phyloP scores from a whole-genome alignment of 192 early-diverging fungal genomes.

The Irineochytrium annulatum region DNA sequence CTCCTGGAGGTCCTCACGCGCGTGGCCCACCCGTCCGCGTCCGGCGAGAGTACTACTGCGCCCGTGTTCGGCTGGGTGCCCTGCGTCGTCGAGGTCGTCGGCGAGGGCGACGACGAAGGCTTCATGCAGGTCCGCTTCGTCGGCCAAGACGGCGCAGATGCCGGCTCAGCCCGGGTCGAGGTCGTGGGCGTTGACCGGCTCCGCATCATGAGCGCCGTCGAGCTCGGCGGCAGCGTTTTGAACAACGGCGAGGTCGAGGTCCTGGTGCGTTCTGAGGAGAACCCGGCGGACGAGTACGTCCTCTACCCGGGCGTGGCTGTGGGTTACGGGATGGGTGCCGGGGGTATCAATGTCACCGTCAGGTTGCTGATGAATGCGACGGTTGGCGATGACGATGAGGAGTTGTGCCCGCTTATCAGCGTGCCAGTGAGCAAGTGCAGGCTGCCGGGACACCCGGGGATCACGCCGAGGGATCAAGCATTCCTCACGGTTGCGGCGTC shows the following conservation, averaged over 20 bases:
- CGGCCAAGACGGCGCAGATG: too few species aligned
- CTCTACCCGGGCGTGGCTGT: not conserved
- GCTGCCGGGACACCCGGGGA: not conserved
- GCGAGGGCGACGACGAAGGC: constrained; percentile 7
- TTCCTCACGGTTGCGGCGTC: not conserved
- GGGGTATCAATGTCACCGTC: not conserved
- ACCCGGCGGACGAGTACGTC: not conserved
- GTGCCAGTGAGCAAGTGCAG: not conserved
- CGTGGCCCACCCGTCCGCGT: not conserved
- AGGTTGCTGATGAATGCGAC: not conserved
- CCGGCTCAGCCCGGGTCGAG: not conserved
- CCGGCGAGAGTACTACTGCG: too few species aligned
- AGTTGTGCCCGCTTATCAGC: not conserved
- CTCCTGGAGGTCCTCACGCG: constrained; percentile 3
- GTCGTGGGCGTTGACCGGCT: constrained; percentile 2
- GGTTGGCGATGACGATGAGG: not conserved
- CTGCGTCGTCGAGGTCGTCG: constrained; percentile 7
- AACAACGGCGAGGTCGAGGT: not conserved
- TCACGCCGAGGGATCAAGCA: not conserved
- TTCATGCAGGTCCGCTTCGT: constrained; percentile 5
- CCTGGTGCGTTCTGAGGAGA: not conserved
- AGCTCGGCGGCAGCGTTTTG: not conserved
- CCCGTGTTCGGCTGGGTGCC: constrained; percentile 3
- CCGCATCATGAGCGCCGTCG: not conserved
- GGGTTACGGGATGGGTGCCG: not conserved